Evolutionary conservation across 805 yeast genomes (phyloP), one percentile per base, ranked within the genome.

Genomic region (Starmerella bombicola): DNA sequence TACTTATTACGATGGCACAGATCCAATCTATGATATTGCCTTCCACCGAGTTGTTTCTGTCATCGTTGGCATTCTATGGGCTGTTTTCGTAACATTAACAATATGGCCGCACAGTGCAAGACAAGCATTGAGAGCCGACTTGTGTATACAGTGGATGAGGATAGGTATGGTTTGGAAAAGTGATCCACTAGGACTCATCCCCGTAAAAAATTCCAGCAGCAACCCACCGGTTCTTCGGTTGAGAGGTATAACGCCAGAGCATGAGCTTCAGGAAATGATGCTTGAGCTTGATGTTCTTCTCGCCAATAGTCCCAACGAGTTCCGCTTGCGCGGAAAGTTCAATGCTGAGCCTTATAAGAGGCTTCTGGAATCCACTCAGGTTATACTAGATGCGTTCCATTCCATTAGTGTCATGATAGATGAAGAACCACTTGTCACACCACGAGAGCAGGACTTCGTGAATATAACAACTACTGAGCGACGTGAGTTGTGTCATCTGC

Each of bases 91-190:
- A 60, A 77, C 91, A 0, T 60, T 76, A 26, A 63, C 73, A 1
- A 67, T 81, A 38, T 65, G 79, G 38, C 93, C 93, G 3, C 76
- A 75, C 54, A 76, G 83, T 53, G 93, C 94, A 0, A 65, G 93
- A 34, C 65, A 73, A 12, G 63, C 84, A 35, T 61, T 82, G 44
- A 74, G 80, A 43, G 65, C 67, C 21, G 82, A 83, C 0, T 55
- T 82, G 18, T 71, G 83, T 0, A 61, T 76, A 2, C 63, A 81
- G 18, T 83, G 93, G 93, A 62, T 83, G 30, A 64, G 85, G 33
- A 68, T 82, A 69, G 94, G 94, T 1, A 68, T 83, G 18, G 68
- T 76, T 7, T 82, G 93, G 93, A 78, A 77, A 49, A 64, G 76
- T 36, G 88, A 80, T 48, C 84, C 86, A 1, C 60, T 82, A 46